Percentiles rank a stretch among this genome's conserved stretches.
These are phyloP conservation scores for Ceratobasidium sp. DNA, from an alignment of 1,284 basidiomycete genomes.

Conservation along the genomic window DNA sequence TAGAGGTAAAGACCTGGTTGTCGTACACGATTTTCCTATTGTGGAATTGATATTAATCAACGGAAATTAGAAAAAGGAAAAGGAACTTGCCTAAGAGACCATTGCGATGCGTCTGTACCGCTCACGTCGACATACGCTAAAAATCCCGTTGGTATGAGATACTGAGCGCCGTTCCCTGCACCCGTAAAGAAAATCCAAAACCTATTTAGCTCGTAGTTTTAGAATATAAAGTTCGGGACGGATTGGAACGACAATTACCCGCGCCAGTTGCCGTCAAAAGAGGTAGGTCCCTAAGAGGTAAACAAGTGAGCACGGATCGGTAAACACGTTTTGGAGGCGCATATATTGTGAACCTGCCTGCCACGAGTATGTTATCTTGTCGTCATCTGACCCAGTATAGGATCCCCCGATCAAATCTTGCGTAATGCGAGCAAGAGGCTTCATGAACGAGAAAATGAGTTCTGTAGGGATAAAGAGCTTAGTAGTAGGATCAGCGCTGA, in stretches of 20 bases:
- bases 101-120: constrained; percentile 61
- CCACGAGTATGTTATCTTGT: constrained; percentile 19
- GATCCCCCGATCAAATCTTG: constrained; percentile 52
- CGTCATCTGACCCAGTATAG: constrained; percentile 34
- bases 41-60: not conserved
- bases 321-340: constrained; percentile 1
- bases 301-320: not conserved
- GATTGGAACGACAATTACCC: constrained; percentile 40
- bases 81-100: constrained; percentile 58
- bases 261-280: constrained; percentile 67
- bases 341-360: not conserved
- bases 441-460: constrained; percentile 25
- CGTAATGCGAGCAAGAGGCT: constrained; percentile 40
- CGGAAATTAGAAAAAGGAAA: not conserved
- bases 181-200: constrained; percentile 54
- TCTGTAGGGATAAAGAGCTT: constrained; percentile 51
- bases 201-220: constrained; percentile 42
- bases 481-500: constrained; percentile 48
- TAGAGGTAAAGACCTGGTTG: constrained; percentile 59
- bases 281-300: constrained; percentile 57
- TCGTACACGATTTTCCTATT: constrained; percentile 62
- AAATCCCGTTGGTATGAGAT: constrained; percentile 62
- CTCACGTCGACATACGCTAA: constrained; percentile 65
- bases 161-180: constrained; percentile 60
- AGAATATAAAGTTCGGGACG: constrained; percentile 13